These are phyloP conservation scores for Astrephomene gubernaculifera DNA, from an alignment of 139 green algal genomes.

Conservation along the genomic window DNA sequence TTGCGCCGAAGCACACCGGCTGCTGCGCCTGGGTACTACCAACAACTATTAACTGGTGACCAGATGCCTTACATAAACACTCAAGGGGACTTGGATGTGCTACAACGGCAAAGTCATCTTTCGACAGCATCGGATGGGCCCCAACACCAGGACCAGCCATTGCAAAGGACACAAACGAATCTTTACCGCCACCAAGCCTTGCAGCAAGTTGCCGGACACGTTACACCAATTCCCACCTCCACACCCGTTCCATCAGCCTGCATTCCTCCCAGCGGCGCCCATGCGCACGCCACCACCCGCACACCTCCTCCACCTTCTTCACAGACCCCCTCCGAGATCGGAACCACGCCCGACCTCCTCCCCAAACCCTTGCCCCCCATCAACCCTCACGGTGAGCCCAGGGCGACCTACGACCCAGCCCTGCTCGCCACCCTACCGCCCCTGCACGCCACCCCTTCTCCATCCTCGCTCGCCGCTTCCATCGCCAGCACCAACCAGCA, in stretches of 20 bases:
- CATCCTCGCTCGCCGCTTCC: background rate
- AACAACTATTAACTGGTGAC: background rate
- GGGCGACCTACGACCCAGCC: background rate
- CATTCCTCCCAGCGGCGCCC: background rate
- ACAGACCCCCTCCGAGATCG: background rate
- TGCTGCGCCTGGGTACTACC: background rate
- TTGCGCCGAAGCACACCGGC: background rate
- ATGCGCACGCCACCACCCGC: background rate
- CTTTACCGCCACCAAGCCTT: background rate
- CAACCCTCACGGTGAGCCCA: too few species aligned
- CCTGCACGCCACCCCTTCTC: background rate
- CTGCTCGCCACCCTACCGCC: conserved; percentile 13
- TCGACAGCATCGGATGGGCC: background rate
- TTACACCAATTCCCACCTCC: background rate
- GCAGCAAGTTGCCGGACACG: background rate
- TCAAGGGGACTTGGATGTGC: background rate
- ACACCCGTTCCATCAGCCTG: background rate
- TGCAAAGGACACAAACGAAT: background rate
- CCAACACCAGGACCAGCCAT: background rate
- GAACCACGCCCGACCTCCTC: background rate
- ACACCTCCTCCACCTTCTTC: background rate
- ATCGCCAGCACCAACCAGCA: background rate
- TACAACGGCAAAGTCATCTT: background rate
- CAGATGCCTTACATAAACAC: background rate
- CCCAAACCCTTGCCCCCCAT: background rate